Base-by-base conservation (phyloP, 805 yeast genomes). In the Candida khao-thaluensis region DNA sequence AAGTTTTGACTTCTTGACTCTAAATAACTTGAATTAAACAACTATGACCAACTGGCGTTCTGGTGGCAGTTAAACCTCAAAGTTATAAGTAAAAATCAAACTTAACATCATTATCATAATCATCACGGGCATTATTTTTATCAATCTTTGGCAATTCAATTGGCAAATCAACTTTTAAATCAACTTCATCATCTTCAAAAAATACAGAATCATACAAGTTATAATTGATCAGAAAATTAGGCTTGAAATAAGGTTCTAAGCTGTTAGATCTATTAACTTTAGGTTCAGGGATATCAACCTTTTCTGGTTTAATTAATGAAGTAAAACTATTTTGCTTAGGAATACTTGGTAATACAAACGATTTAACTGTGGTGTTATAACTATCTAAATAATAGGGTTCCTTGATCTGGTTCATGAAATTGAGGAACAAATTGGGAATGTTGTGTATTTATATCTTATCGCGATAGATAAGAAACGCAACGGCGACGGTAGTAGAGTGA, bases 331-430 rank as follows among this genome's bases (percentile, higher is more conserved):
- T 28, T n/a, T 29, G 32, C 30, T 47, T 47, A 17, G 44, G 39
- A 32, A 47, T 47, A 12, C 22, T 18, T 8, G 50, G 50, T 17
- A 37, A 34, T 11, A 21, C 29, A 29, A 37, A 47, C 11, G 50
- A 41, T 35, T 47, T 47, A 15, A 47, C 30, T 8, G 50, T 37
- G n/a, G 50, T 47, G 25, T 34, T 44, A 30, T 38, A 40, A 10
- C 20, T 34, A n/a, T 47, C 50, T 21, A 40, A 44, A 38, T 47
- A 47, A 35, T 47, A 47, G 8, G 50, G 50, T 38, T 47, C 50
- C 16, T 34, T 46, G 3, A 29, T 37, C 5, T 31, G 35, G 25
- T 29, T 10, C 43, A 40, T 40, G 12, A 16, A 38, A 21, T 16
- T 32, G 21, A 16, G 7, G 15, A 32, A 21, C 11, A 14, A 21